phyloP scores from a whole-genome alignment of 768 basidiomycete genomes.

The Sporobolomyces phaffii region DNA sequence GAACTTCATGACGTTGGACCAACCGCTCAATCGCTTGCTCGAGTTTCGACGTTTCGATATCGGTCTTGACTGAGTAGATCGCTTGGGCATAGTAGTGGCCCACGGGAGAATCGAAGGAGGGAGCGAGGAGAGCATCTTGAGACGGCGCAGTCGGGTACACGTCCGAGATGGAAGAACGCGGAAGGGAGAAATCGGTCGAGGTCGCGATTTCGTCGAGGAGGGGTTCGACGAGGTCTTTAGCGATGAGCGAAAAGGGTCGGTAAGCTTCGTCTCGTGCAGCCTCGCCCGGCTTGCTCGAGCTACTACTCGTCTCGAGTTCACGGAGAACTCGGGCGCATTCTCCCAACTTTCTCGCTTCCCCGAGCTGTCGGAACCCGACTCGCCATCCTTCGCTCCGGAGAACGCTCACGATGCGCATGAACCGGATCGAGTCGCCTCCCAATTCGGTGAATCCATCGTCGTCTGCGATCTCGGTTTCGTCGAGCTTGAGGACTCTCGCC shows the following conservation, averaged over 20 bases:
- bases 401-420: slow-evolving; percentile 25
- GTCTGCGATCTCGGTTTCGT: slow-evolving; percentile 15
- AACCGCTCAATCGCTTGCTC: slow-evolving; percentile 1
- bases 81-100: slow-evolving; percentile 38
- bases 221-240: not conserved
- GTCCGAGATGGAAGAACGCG: slow-evolving; percentile 8
- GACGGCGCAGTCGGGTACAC: slow-evolving; percentile 31
- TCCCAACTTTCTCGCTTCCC: slow-evolving; percentile 11
- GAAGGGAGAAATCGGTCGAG: not conserved
- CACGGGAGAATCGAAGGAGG: slow-evolving; percentile 23
- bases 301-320: not conserved
- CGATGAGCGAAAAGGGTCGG: slow-evolving; percentile 23
- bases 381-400: not conserved
- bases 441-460: slow-evolving; percentile 29
- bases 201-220: slow-evolving; percentile 18
- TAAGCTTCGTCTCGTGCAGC: not conserved
- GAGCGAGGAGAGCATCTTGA: slow-evolving; percentile 34
- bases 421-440: slow-evolving; percentile 38
- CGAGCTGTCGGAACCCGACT: slow-evolving; percentile 20
- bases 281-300: not conserved
- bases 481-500: slow-evolving; percentile 16
- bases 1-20: slow-evolving; percentile 20
- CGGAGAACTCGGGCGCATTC: slow-evolving; percentile 21
- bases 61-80: slow-evolving; percentile 13
- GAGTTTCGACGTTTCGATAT: slow-evolving; percentile 7